phyloP scores from a whole-genome alignment of 2,329 filamentous ascomycete species.

The Neofusicoccum ribis region DNA sequence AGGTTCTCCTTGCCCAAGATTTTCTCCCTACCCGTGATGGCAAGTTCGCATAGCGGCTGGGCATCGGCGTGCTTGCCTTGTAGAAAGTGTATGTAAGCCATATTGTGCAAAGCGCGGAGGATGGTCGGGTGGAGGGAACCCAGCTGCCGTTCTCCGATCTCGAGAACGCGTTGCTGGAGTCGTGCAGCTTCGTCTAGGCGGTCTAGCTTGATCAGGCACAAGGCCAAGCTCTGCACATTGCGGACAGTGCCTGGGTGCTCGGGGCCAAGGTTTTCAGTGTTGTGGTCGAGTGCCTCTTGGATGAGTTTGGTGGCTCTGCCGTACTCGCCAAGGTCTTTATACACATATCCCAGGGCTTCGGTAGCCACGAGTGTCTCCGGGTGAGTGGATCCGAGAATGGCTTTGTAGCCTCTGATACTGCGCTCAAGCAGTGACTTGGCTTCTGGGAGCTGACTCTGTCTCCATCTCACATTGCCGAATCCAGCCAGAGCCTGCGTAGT shows the following conservation, averaged over 20 bases:
- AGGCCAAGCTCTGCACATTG: background rate
- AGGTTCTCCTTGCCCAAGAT: slow-evolving; percentile 30
- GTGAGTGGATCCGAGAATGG: background rate
- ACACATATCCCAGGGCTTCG: background rate
- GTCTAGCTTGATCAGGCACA: background rate
- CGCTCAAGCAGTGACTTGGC: background rate
- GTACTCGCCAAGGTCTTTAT: background rate
- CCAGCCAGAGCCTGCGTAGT: background rate
- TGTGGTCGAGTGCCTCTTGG: background rate
- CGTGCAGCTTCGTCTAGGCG: background rate
- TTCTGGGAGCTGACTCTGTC: background rate
- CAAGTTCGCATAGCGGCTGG: background rate
- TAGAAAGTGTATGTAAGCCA: background rate
- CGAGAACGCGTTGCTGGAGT: background rate
- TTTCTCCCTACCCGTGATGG: slow-evolving; percentile 32
- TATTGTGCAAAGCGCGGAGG: background rate
- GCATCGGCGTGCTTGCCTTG: background rate
- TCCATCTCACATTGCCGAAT: background rate
- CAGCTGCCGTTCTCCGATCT: background rate
- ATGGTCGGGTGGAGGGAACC: background rate
- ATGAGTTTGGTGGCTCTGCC: background rate
- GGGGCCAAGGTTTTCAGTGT: background rate
- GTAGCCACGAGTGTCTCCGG: background rate
- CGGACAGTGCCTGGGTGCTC: background rate
- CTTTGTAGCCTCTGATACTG: background rate